Evolutionary conservation across 345 rosid species (phyloP), one percentile per base, ranked within the genome.

Genomic region (Moringa oleifera): DNA sequence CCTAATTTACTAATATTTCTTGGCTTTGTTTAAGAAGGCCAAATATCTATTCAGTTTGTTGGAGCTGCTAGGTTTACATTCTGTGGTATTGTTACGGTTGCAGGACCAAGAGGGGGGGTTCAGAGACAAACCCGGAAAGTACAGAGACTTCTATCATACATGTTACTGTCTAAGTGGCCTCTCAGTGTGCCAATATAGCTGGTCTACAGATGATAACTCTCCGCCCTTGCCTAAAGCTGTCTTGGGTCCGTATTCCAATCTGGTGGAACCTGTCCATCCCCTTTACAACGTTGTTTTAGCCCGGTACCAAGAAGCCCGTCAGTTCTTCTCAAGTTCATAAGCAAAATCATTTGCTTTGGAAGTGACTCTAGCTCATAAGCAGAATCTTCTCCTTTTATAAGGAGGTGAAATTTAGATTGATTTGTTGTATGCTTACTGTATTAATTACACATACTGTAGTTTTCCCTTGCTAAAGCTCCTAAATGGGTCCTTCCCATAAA

Each of bases 91-190:
- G 25, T 18, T 36, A 9, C 21, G 19, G 16, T 51, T 73, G 71
- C 84, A 94, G 99, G 70, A 72, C 13, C 79, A 61, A 18, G 68
- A 69, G 4, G 99, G 99, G 55, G 99, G 97, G 62, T 83, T 94
- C 58, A 81, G 87, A 65, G 99, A 94, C 79, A 94, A 94, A 76
- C 96, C 90, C 0, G 78, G 88, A 57, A 94, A 90, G 73, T 52
- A 70, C 6, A 71, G 83, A 63, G 99, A 94, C 72, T 76, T 71
- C 61, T 90, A 94, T 73, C 97, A 94, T 81, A 88, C 99, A 1
- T 94, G 99, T 72, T 94, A 94, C 77, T 94, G 97, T 68, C 71
- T 94, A 8, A 90, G 99, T 15, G 99, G 96, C 25, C 77, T 94
- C 1, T 82, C 99, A 0, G 84, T 84, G 54, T 75, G 95, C 73